A percentile compares a stretch with the other conserved stretches of the same genome.
These are phyloP conservation scores for Excoecaria agallocha DNA, from an alignment of 345 rosid species.

Conservation along the genomic window DNA sequence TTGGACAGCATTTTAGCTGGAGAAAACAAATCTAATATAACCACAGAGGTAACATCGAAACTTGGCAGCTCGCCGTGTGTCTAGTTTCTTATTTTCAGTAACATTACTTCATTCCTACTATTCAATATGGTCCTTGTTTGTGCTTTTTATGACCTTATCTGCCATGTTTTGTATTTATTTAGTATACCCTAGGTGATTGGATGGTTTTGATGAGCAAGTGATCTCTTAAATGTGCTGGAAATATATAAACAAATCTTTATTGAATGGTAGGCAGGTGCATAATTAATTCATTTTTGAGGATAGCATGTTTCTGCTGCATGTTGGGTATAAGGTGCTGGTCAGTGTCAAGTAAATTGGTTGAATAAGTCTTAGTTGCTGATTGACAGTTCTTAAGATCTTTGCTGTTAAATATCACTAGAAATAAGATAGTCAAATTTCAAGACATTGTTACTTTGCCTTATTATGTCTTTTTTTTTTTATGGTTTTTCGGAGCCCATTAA, in stretches of 20 bases:
- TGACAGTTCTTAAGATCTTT: neutral
- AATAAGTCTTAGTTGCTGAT: neutral
- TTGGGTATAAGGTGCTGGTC: neutral
- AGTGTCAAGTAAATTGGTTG: neutral
- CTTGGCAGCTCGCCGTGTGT: neutral
- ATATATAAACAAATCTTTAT: too few relatives aligned
- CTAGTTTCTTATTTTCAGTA: neutral
- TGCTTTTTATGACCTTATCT: neutral
- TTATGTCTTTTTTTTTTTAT: neutral
- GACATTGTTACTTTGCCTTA: neutral
- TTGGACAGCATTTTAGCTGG: slow-evolving; percentile 40
- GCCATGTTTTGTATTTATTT: neutral
- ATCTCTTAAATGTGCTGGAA: neutral
- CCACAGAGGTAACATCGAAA: slow-evolving; percentile 57
- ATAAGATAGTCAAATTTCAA: neutral
- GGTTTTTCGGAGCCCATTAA: neutral
- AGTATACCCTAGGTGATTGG: neutral
- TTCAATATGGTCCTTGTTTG: neutral
- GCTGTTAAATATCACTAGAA: neutral
- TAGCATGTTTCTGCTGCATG: too few relatives aligned
- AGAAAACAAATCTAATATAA: slow-evolving; percentile 36
- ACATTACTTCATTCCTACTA: neutral
- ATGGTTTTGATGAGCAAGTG: neutral
- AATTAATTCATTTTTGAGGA: too few relatives aligned
- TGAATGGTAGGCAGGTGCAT: too few relatives aligned